These are phyloP conservation scores for Neopestalotiopsis sp. DNA, from an alignment of 2,329 filamentous ascomycete species.

Conservation along the genomic window DNA sequence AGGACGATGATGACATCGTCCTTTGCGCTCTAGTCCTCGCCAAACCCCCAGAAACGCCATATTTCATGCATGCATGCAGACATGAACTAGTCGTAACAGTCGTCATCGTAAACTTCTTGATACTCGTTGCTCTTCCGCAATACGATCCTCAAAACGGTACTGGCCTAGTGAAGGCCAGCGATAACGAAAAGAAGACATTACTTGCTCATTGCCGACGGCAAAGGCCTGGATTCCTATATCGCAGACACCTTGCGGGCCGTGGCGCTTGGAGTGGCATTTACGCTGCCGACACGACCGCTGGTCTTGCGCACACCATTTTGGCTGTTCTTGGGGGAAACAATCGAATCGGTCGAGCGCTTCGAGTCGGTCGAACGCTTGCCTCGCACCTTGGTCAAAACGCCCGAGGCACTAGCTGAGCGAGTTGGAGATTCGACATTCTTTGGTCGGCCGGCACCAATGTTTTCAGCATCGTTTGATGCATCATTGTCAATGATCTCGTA, in stretches of 20 bases:
- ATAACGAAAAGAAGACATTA: constrained; percentile 25
- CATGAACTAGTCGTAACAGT: constrained; percentile 48
- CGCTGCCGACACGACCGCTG: constrained; percentile 68
- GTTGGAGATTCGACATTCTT: constrained; percentile 57
- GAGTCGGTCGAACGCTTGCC: constrained; percentile 60
- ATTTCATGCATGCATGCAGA: constrained; percentile 48
- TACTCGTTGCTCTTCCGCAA: constrained; percentile 28
- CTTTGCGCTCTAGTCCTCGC: constrained; percentile 16
- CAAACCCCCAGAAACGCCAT: constrained; percentile 43
- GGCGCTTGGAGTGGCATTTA: constrained; percentile 50
- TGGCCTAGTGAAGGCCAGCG: constrained; percentile 21
- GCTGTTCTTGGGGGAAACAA: constrained; percentile 27
- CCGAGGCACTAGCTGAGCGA: constrained; percentile 57
- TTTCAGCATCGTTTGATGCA: constrained; percentile 73
- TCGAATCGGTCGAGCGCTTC: constrained; percentile 44
- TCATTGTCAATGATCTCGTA: constrained; percentile 70
- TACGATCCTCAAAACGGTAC: constrained; percentile 19
- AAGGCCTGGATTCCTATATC: constrained; percentile 35
- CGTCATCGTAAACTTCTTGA: constrained; percentile 46
- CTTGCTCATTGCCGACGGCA: constrained; percentile 23
- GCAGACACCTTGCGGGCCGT: constrained; percentile 60
- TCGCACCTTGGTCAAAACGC: constrained; percentile 68
- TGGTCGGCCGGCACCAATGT: constrained; percentile 64
- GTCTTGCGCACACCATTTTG: constrained; percentile 67
- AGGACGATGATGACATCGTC: background rate